Evolutionary conservation across 2,329 filamentous ascomycete species (phyloP), one percentile per base, ranked within the genome.

Genomic region (Chrysosporium queenslandicum): DNA sequence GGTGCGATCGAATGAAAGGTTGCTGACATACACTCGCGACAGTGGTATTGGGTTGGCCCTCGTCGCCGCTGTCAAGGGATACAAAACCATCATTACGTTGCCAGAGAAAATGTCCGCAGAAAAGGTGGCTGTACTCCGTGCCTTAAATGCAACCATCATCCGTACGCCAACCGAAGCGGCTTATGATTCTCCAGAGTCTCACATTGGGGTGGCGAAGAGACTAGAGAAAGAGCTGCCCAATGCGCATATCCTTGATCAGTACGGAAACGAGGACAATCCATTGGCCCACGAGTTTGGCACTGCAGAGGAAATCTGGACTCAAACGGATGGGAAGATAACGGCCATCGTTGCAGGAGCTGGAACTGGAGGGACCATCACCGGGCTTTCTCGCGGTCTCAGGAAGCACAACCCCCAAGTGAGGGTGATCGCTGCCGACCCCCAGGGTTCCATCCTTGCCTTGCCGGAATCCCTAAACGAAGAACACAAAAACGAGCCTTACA

Each of bases 101-200:
- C 92, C 92, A 48, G 92, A 98, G 74, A 98, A 98, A 77, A 98
- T 98, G 92, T 96, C 89, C 1, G 86, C 89, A 45, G 92, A 98
- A 72, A 98, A 98, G 72, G 92, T 98, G 36, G 86, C 91, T 1
- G 92, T 98, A 25, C 78, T 98, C 56, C 86, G 89, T 62, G 91
- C 92, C 27, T 79, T 98, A 49, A 91, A 91, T 58, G 92, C 92
- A 39, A 96, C 94, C 65, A 97, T 98, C 71, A 96, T 98, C 68
- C 85, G 92, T 51, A 98, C 92, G 3, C 92, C 92, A 21, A 98
- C 90, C 30, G 88, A 94, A 70, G 92, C 92, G 34, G 91, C 92
- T 39, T 97, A 82, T 76, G 92, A 98, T 70, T 84, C 82, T 36
- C 92, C 92, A 52, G 92, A 98, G 73, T 94, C 87, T 52, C 92